These are phyloP conservation scores for Parasarocladium wereldwijsianum DNA, from an alignment of 2,329 filamentous ascomycete species.

Conservation along the genomic window DNA sequence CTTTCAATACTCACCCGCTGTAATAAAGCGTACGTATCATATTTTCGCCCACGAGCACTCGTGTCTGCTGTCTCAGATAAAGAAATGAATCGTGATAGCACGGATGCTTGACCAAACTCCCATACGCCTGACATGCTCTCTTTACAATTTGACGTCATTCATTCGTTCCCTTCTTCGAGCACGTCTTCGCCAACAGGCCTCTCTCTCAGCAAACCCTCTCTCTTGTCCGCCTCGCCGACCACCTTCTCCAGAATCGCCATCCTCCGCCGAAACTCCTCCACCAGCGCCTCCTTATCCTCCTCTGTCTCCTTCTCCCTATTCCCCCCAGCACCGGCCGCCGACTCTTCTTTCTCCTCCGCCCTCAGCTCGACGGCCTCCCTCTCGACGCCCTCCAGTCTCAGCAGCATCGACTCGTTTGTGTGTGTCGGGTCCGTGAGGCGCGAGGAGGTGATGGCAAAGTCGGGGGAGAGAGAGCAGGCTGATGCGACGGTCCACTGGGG, in stretches of 20 bases:
- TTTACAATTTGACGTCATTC: too few species aligned
- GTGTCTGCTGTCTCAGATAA: too few species aligned
- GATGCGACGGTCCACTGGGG: slow-evolving; percentile 41
- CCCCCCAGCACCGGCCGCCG: slow-evolving; percentile 8
- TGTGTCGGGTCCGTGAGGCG: slow-evolving; percentile 27
- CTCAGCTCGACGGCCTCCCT: slow-evolving; percentile 9
- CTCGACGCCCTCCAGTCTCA: slow-evolving; percentile 22
- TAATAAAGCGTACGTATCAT: too few species aligned
- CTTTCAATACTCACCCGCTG: too few species aligned
- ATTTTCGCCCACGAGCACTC: too few species aligned
- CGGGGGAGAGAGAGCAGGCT: slow-evolving; percentile 56
- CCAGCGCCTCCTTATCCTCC: slow-evolving; percentile 34
- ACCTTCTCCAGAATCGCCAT: slow-evolving; percentile 41
- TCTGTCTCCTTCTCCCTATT: slow-evolving; percentile 17
- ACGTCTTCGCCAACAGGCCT: too few species aligned
- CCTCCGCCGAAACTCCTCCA: slow-evolving; percentile 42
- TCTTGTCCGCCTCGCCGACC: slow-evolving; percentile 33
- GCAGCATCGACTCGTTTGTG: slow-evolving; percentile 15
- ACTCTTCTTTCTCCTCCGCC: slow-evolving; percentile 4
- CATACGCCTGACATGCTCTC: too few species aligned
- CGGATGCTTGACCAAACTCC: too few species aligned
- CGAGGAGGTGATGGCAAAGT: slow-evolving; percentile 49
- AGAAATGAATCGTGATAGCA: too few species aligned
- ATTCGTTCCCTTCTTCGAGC: too few species aligned
- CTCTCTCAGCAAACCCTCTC: too few species aligned